Base-by-base conservation (phyloP, 1,284 basidiomycete species). In the Earliella scabrosa region DNA sequence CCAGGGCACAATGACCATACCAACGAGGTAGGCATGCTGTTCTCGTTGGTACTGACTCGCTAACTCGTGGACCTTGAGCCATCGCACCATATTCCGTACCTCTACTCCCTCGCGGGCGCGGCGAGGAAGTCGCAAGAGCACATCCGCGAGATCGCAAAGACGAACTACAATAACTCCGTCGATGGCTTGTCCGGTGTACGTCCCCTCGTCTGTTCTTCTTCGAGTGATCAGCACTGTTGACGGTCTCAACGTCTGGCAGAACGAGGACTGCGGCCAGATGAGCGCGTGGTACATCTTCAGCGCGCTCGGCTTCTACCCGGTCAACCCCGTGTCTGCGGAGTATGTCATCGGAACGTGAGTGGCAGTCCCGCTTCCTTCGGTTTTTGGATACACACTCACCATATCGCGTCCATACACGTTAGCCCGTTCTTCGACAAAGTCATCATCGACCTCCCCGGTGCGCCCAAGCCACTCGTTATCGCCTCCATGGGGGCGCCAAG, bases 221-320 rank as follows among this genome's bases (percentile, higher is more conserved):
- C 34, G 14, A 16, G 27, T 23, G 2, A 11, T n/a, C 3, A 1
- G 16, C 3, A 3, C 52, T 49, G 34, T 45, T 14, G 18, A 21
- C 5, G 9, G 9, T 13, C n/a, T 8, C 9, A 32, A 24, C n/a
- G n/a, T n/a, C n/a, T n/a, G n/a, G n/a, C 61, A 91, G 85, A 95
- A 94, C 66, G 92, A 95, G 69, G 92, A 95, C 66, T 93, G 92
- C 63, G 92, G 92, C 0, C 92, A 94, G 69, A 93, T 93, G 90
- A 90, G 87, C 64, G 88, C 91, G 0, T 94, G 92, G 92, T 93
- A 88, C 67, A 78, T 93, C 11, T 94, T 93, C 73, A 86, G 85
- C 41, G 85, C 88, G 1, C 77, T 95, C 67, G 92, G 92, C 0
- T 89, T 94, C 72, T 95, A 94, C 65, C 91, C 92, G 16, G 90